Evolutionary conservation across 768 basidiomycete species (phyloP).

Genomic region (Mycena kentingensis): DNA sequence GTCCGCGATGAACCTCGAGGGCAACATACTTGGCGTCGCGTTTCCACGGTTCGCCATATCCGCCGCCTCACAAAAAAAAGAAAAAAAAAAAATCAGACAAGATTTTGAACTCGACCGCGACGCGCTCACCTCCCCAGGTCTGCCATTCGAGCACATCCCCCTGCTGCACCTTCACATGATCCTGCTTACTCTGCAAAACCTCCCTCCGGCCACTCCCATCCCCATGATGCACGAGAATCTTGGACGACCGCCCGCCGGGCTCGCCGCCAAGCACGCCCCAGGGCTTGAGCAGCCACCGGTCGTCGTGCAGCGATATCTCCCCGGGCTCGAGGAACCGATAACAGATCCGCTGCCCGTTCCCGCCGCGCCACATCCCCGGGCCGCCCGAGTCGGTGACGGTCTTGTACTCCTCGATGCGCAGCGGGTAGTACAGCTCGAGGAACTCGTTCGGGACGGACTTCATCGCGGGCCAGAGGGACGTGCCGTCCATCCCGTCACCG

Average conservation of each 20-base stretch:
- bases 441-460: conserved; percentile 14
- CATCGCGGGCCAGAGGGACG: conserved; percentile 23
- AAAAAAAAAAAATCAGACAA: neutral
- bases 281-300: conserved; percentile 24
- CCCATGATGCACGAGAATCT: conserved; percentile 11
- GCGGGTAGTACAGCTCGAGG: conserved; percentile 20
- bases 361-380: conserved; percentile 18
- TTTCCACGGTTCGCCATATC: conserved; percentile 19
- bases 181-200: conserved; percentile 14
- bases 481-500: conserved; percentile 20
- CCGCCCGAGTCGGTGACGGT: conserved; percentile 23
- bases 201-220: conserved; percentile 17
- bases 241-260: conserved; percentile 17
- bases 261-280: conserved; percentile 25
- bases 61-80: conserved; percentile 12
- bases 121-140: conserved; percentile 21
- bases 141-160: conserved; percentile 21
- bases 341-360: conserved; percentile 20
- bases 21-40: conserved; percentile 21
- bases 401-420: conserved; percentile 22
- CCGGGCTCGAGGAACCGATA: conserved; percentile 22
- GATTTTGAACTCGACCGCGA: neutral
- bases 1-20: conserved; percentile 11
- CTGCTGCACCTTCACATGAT: conserved; percentile 19
- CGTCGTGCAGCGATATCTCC: conserved; percentile 24